Conservation (phyloP, 2,329 filamentous ascomycete genomes). For the Scopulariopsis brevicaulis region DNA sequence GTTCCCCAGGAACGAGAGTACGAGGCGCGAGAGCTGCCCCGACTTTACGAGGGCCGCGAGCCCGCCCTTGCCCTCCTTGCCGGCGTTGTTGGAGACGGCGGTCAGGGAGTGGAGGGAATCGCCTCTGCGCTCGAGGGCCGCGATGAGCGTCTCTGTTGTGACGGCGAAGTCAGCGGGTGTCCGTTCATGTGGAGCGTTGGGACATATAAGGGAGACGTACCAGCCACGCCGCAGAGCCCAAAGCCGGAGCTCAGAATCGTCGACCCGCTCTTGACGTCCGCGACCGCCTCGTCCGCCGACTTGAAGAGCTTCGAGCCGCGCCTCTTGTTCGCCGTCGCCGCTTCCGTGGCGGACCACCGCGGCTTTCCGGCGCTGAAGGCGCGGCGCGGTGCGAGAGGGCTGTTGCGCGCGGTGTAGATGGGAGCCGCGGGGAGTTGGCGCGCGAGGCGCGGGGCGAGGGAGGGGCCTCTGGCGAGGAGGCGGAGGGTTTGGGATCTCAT, state of each 20-base stretch:
- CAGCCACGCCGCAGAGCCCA: conserved; percentile 68
- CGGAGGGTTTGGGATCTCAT: not conserved
- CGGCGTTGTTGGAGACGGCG: conserved; percentile 73
- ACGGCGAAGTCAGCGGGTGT: conserved; percentile 2
- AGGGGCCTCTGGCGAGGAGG: not conserved
- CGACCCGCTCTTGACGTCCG: conserved; percentile 58
- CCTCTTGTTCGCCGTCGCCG: not conserved
- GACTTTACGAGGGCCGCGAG: conserved; percentile 57
- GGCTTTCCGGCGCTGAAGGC: conserved; percentile 1
- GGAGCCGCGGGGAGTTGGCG: not conserved
- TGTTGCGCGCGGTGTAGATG: not conserved
- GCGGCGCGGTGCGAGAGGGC: conserved; percentile 3
- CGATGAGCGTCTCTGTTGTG: conserved; percentile 54
- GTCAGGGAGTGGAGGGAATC: conserved; percentile 55
- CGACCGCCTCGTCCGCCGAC: conserved; percentile 56
- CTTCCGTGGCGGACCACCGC: conserved; percentile 1
- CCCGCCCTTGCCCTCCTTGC: conserved; percentile 55
- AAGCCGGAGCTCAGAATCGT: conserved; percentile 69
- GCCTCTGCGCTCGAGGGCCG: conserved; percentile 50
- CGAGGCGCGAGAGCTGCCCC: conserved; percentile 60
- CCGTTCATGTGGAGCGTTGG: not conserved
- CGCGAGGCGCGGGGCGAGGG: not conserved
- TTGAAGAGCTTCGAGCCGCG: conserved; percentile 33
- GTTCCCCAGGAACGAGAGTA: conserved; percentile 65
- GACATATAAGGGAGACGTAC: conserved; percentile 22